Evolutionary conservation across 192 early-diverging fungal genomes (phyloP).

Genomic region (Spinellus fusiger): DNA sequence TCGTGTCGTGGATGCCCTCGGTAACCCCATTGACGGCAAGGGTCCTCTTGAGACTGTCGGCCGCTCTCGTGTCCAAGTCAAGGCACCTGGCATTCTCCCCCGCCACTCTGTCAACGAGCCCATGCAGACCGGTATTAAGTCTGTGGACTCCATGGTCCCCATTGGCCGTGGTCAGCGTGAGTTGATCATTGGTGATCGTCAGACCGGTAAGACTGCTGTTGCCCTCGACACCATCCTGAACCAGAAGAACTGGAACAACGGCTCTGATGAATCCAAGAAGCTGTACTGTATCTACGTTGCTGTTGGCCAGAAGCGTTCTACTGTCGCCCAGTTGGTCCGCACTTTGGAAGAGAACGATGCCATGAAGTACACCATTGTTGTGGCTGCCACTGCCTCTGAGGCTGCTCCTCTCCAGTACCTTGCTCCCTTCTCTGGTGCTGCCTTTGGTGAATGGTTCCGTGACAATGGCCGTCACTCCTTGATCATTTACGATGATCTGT

Average conservation of each 20-base stretch:
- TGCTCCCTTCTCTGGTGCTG: constrained; percentile 96
- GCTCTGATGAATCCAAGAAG: constrained; percentile 94
- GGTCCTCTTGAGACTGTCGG: constrained; percentile 83
- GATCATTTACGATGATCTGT: constrained; percentile 99
- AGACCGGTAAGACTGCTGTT: constrained; percentile 99
- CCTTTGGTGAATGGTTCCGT: constrained; percentile 99
- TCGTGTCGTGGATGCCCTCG: constrained; percentile 97
- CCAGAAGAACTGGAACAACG: constrained; percentile 98
- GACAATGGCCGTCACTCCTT: constrained; percentile 97
- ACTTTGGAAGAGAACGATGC: constrained; percentile 97
- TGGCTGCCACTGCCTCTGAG: constrained; percentile 98
- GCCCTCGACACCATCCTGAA: constrained; percentile 98
- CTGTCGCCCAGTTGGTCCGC: constrained; percentile 97
- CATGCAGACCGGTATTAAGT: constrained; percentile 99
- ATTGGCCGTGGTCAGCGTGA: constrained; percentile 99
- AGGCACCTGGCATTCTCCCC: constrained; percentile 99
- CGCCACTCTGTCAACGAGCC: constrained; percentile 98
- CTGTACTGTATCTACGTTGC: constrained; percentile 99
- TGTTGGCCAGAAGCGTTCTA: constrained; percentile 98
- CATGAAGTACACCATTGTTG: constrained; percentile 96
- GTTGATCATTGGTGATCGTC: constrained; percentile 99
- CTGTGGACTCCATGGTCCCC: constrained; percentile 99
- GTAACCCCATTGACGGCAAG: constrained; percentile 99
- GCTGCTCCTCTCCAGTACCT: constrained; percentile 98
- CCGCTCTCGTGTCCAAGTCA: constrained; percentile 94